phyloP scores from a whole-genome alignment of 1,284 basidiomycete species.

The Hemileia vastatrix region DNA sequence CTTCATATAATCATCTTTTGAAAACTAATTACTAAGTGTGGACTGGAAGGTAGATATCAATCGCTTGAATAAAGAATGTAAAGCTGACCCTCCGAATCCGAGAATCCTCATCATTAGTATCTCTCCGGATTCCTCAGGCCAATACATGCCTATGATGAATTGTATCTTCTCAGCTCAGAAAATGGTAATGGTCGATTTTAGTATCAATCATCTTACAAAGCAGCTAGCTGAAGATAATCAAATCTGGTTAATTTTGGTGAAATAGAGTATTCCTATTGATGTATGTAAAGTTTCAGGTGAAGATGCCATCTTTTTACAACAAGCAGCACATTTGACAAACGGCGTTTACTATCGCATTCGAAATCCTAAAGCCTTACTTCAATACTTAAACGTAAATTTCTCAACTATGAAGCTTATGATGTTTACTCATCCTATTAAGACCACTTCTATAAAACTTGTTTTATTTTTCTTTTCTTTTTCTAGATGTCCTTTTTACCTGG shows the following conservation, averaged over 20 bases:
- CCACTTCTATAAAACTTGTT: neutral
- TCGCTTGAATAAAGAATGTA: constrained; percentile 52
- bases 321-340: constrained; percentile 87
- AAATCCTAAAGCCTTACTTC: constrained; percentile 68
- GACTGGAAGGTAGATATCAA: constrained; percentile 62
- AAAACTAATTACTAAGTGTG: neutral
- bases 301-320: constrained; percentile 91
- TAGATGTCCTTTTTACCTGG: constrained; percentile 88
- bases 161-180: constrained; percentile 99
- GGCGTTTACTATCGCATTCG: constrained; percentile 82
- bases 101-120: constrained; percentile 85
- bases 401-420: neutral
- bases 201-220: neutral
- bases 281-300: constrained; percentile 83
- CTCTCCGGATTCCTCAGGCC: constrained; percentile 72
- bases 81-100: constrained; percentile 56
- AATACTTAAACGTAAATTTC: constrained; percentile 64
- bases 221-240: neutral
- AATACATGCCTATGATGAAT: constrained; percentile 98
- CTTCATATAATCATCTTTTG: neutral
- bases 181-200: constrained; percentile 59
- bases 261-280: constrained; percentile 85
- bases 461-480: neutral
- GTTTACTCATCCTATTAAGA: neutral
- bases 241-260: neutral